Percentiles rank a stretch among this genome's conserved stretches.
These are phyloP conservation scores for Rutstroemia sp. DNA, from an alignment of 2,329 filamentous ascomycete species.

Conservation along the genomic window DNA sequence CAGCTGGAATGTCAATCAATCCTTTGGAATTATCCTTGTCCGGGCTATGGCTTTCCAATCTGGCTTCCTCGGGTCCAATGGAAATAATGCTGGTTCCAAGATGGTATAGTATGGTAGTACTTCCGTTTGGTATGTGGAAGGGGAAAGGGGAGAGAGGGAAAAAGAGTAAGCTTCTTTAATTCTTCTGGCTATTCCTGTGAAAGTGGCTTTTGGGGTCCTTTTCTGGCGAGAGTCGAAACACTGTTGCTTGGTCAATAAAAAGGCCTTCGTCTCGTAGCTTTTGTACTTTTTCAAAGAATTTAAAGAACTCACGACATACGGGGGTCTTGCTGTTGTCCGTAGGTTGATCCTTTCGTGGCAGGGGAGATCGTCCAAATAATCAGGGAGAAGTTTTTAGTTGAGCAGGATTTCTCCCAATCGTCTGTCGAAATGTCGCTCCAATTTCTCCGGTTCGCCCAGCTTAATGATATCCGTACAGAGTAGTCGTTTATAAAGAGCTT, in stretches of 20 bases:
- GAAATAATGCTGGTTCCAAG: neutral
- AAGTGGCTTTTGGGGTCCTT: neutral
- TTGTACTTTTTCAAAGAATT: conserved; percentile 1
- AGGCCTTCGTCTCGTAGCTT: neutral
- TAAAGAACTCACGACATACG: neutral
- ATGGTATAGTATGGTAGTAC: neutral
- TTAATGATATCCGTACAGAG: neutral
- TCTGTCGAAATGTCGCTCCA: neutral
- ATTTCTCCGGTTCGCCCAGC: neutral
- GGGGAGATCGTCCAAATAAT: neutral
- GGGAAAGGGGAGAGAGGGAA: neutral
- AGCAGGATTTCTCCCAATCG: neutral
- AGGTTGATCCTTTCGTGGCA: neutral
- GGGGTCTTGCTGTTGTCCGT: conserved; percentile 1
- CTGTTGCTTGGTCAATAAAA: conserved; percentile 1
- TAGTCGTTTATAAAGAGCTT: neutral
- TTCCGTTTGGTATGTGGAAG: neutral
- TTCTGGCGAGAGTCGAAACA: neutral
- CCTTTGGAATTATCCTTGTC: conserved; percentile 1
- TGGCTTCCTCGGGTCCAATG: neutral
- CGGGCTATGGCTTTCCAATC: neutral
- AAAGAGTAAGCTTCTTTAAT: neutral
- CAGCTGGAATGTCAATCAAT: neutral
- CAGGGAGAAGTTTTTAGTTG: neutral
- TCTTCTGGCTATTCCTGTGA: neutral